Percentiles rank a stretch among this genome's conserved stretches.
Conservation (phyloP, 352 stramenopile genomes). For the Pythium utonaiense region DNA sequence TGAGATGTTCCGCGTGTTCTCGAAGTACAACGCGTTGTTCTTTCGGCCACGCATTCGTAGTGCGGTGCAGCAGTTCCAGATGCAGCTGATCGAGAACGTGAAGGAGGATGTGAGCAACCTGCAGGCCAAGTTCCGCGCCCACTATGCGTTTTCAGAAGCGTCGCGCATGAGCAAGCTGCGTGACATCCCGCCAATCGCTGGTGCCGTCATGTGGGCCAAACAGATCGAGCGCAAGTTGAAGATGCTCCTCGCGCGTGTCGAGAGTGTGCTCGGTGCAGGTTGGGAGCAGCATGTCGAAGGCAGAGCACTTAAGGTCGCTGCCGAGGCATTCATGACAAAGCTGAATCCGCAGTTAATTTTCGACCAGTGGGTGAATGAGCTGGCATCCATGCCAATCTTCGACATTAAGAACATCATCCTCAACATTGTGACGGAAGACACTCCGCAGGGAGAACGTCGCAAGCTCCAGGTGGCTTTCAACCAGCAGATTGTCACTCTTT, state of each 20-base stretch:
- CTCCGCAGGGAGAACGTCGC: conserved; percentile 58
- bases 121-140: conserved; percentile 92
- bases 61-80: conserved; percentile 98
- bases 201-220: conserved; percentile 99
- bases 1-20: conserved; percentile 97
- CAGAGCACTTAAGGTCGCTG: conserved; percentile 91
- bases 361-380: conserved; percentile 92
- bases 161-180: conserved; percentile 92
- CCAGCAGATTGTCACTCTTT: conserved; percentile 96
- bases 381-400: conserved; percentile 89
- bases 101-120: conserved; percentile 95
- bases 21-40: conserved; percentile 98
- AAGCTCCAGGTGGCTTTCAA: conserved; percentile 94
- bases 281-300: conserved; percentile 98
- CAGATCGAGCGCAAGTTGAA: conserved; percentile 99
- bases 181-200: conserved; percentile 97
- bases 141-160: conserved; percentile 97
- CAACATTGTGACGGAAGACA: conserved; percentile 86
- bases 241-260: conserved; percentile 94
- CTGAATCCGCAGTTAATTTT: conserved; percentile 92
- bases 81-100: conserved; percentile 98
- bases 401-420: conserved; percentile 91
- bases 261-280: conserved; percentile 94
- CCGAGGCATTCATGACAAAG: conserved; percentile 85
- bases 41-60: conserved; percentile 92